Conservation (phyloP, 805 yeast species). For the Clavispora carvajalis region DNA sequence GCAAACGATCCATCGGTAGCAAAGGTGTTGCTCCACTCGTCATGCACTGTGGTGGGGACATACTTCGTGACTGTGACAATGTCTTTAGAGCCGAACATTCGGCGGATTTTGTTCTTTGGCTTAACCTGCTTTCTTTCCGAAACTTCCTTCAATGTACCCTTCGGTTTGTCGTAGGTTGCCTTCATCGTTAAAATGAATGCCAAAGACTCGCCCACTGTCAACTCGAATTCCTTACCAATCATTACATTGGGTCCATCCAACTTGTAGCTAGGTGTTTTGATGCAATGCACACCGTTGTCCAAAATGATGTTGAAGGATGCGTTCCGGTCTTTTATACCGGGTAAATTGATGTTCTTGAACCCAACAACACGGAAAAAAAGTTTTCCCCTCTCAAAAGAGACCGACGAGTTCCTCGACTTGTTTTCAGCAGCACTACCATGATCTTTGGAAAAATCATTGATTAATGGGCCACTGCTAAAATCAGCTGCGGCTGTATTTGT, state of each 20-base stretch:
- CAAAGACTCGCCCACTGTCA: conserved; percentile 54
- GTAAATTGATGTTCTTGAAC: conserved; percentile 41
- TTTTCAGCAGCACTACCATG: not conserved
- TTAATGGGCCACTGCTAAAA: not conserved
- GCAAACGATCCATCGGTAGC: conserved; percentile 92
- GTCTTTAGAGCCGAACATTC: conserved; percentile 45
- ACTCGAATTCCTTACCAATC: conserved; percentile 74
- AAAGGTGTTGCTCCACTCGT: conserved; percentile 56
- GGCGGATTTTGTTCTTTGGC: conserved; percentile 40
- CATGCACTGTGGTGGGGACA: conserved; percentile 48
- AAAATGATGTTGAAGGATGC: conserved; percentile 50
- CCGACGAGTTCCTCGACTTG: conserved; percentile 1
- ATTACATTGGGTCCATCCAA: conserved; percentile 27
- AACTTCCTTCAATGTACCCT: conserved; percentile 53
- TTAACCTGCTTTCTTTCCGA: conserved; percentile 49
- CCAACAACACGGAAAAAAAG: conserved; percentile 48
- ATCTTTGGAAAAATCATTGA: not conserved
- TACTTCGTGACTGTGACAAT: conserved; percentile 45
- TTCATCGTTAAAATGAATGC: conserved; percentile 72
- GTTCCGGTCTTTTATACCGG: conserved; percentile 40
- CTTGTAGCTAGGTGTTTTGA: conserved; percentile 55
- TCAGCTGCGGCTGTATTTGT: too few relatives aligned
- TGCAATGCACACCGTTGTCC: conserved; percentile 80
- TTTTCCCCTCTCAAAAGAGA: conserved; percentile 42
- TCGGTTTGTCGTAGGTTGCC: conserved; percentile 49